Evolutionary conservation across 2,329 filamentous ascomycete genomes (phyloP).

Genomic region (Xylaria sp.): DNA sequence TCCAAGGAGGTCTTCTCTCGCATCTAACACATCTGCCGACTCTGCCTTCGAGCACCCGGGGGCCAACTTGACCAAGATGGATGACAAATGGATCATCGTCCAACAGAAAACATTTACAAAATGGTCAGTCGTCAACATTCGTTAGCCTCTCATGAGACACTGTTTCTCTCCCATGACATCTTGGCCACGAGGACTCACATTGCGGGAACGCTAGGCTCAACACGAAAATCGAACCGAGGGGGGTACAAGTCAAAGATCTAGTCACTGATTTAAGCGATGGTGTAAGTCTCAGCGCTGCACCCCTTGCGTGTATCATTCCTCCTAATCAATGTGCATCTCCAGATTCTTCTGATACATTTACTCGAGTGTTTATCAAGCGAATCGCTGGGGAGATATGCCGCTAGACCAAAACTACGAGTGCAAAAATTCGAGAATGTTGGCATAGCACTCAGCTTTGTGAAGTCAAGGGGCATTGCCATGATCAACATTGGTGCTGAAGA

Average conservation of each 20-base stretch:
- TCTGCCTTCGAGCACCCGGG: slow-evolving; percentile 59
- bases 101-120: slow-evolving; percentile 99
- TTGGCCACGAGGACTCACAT: slow-evolving; percentile 38
- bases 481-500: slow-evolving; percentile 99
- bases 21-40: slow-evolving; percentile 58
- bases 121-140: slow-evolving; percentile 69
- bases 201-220: slow-evolving; percentile 76
- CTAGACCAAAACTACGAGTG: slow-evolving; percentile 94
- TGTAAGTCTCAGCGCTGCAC: slow-evolving; percentile 65
- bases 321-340: slow-evolving; percentile 30
- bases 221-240: slow-evolving; percentile 85
- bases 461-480: slow-evolving; percentile 90
- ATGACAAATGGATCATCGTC: slow-evolving; percentile 79
- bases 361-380: slow-evolving; percentile 96
- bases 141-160: slow-evolving; percentile 33
- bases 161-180: slow-evolving; percentile 31
- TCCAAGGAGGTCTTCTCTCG: slow-evolving; percentile 52
- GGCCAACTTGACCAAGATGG: slow-evolving; percentile 67
- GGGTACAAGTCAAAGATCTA: slow-evolving; percentile 85
- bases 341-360: slow-evolving; percentile 96
- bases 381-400: slow-evolving; percentile 95
- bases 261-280: slow-evolving; percentile 92
- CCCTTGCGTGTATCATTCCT: slow-evolving; percentile 4
- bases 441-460: slow-evolving; percentile 93
- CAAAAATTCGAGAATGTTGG: slow-evolving; percentile 99